Evolutionary conservation across 164 flowering plant genomes (phyloP).

Genomic region (Litsea cubeba): DNA sequence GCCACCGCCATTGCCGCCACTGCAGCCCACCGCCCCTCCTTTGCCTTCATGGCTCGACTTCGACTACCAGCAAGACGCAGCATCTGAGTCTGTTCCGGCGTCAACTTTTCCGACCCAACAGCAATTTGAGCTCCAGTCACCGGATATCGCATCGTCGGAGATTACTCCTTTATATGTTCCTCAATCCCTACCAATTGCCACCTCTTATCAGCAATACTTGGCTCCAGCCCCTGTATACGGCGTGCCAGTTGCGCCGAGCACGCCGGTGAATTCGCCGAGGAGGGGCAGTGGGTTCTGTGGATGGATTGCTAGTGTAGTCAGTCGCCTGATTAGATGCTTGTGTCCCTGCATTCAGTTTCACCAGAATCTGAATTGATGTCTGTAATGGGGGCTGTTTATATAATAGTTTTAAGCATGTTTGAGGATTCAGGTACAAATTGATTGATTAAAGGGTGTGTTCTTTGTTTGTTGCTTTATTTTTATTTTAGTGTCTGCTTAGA

Average conservation of each 20-base stretch:
- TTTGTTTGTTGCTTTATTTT: too few relatives aligned
- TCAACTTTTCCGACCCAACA: conserved; percentile 2
- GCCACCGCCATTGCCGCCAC: not conserved
- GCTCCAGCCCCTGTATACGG: conserved; percentile 29
- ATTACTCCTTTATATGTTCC: conserved; percentile 5
- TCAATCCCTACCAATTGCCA: not conserved
- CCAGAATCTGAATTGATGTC: conserved; percentile 3
- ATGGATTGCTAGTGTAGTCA: conserved; percentile 7
- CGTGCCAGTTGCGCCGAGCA: conserved; percentile 16
- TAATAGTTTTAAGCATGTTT: too few relatives aligned
- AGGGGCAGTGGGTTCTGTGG: conserved; percentile 17
- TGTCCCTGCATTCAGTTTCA: conserved; percentile 15
- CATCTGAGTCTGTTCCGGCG: not conserved
- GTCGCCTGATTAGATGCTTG: conserved; percentile 9
- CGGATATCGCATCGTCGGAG: conserved; percentile 9
- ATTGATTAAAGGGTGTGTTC: too few relatives aligned
- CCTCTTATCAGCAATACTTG: conserved; percentile 37
- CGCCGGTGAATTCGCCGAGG: not conserved
- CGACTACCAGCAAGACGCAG: conserved; percentile 10
- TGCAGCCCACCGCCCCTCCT: conserved; percentile 45
- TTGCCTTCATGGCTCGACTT: conserved; percentile 35
- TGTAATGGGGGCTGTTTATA: not conserved
- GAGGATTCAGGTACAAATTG: too few relatives aligned
- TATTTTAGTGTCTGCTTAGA: not conserved
- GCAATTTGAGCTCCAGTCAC: not conserved